These are phyloP conservation scores for Coemansia sp. DNA, from an alignment of 192 early-diverging fungal genomes.

Conservation along the genomic window DNA sequence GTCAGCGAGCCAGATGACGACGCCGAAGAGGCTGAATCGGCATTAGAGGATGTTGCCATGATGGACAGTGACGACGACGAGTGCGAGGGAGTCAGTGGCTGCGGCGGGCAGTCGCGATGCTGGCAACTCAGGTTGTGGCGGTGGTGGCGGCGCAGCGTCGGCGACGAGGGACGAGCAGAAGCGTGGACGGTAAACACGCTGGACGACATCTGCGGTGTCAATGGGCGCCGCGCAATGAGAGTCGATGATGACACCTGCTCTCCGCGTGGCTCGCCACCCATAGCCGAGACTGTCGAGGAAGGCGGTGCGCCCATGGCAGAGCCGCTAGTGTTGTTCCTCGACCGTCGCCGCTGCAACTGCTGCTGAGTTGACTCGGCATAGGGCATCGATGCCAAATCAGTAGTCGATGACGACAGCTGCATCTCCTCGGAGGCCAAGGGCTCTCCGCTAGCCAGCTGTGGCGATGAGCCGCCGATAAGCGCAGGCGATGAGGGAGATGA, in stretches of 20 bases:
- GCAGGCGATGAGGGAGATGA: constrained; percentile 27
- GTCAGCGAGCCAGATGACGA: constrained; percentile 14
- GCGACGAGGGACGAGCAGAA: constrained; percentile 24
- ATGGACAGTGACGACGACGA: constrained; percentile 41
- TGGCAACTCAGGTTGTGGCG: constrained; percentile 42
- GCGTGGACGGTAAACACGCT: constrained; percentile 24
- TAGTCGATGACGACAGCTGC: constrained; percentile 21
- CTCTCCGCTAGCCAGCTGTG: constrained; percentile 14
- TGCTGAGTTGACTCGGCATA: constrained; percentile 18
- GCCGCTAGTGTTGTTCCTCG: constrained; percentile 40
- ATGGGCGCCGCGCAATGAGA: constrained; percentile 40
- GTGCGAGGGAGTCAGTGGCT: constrained; percentile 51
- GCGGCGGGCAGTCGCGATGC: constrained; percentile 37
- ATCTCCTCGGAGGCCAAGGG: constrained; percentile 29
- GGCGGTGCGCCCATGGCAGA: constrained; percentile 17
- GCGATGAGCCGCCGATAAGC: constrained; percentile 3
- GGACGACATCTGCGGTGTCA: constrained; percentile 49
- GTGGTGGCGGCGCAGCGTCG: constrained; percentile 37
- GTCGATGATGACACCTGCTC: constrained; percentile 23
- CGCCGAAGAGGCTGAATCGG: constrained; percentile 9
- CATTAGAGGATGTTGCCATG: constrained; percentile 8
- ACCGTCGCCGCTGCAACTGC: constrained; percentile 27
- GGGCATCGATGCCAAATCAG: constrained; percentile 40
- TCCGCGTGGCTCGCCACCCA: constrained; percentile 13
- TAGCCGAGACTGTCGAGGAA: constrained; percentile 19